A percentile compares a stretch with the other conserved stretches of the same genome.
Conservation (phyloP, 305 asterid species). For the Fraxinus sp. region DNA sequence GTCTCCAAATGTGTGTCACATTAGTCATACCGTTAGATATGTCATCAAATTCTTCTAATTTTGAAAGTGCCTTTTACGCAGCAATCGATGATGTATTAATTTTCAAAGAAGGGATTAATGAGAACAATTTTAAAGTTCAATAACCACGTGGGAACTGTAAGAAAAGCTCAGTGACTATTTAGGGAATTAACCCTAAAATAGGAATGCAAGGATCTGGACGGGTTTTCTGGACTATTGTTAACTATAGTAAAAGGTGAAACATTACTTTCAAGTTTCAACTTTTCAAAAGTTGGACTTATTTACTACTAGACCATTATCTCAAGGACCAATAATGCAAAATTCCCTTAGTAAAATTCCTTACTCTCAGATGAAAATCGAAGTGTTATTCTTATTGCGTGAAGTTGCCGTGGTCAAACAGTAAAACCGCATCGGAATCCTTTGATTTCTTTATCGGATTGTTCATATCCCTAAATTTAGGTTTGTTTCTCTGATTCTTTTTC, state of each 20-base stretch:
- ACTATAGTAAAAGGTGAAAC: background rate
- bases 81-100: too few species aligned
- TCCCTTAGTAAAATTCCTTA: background rate
- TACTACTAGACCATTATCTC: background rate
- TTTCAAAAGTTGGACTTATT: background rate
- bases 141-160: too few species aligned
- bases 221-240: background rate
- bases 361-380: background rate
- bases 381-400: background rate
- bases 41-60: too few species aligned
- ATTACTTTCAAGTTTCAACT: background rate
- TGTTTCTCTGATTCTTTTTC: slow-evolving; percentile 5
- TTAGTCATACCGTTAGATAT: too few species aligned
- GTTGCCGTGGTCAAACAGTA: background rate
- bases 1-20: too few species aligned
- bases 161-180: too few species aligned
- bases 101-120: too few species aligned
- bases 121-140: too few species aligned
- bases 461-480: background rate
- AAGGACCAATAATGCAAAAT: background rate
- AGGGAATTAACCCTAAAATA: too few species aligned
- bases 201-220: background rate
- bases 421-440: background rate
- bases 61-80: too few species aligned
- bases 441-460: background rate